Evolutionary conservation across 257 asterid genomes (phyloP).

Genomic region (Craterostigma plantagineum): DNA sequence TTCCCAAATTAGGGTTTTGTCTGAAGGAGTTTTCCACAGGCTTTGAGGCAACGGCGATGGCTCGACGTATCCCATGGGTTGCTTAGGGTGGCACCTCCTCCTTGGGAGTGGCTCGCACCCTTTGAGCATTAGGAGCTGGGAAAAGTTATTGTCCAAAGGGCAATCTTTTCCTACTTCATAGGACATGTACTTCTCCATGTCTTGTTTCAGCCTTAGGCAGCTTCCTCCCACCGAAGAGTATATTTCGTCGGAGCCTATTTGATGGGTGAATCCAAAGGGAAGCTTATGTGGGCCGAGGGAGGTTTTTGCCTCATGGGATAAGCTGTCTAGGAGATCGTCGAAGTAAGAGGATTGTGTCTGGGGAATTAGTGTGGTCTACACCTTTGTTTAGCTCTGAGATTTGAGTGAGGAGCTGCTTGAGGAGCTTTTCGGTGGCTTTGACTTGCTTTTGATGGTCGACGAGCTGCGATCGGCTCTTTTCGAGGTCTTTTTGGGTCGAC

Average conservation of each 20-base stretch:
- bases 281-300: conserved; percentile 22
- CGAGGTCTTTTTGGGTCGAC: too few relatives aligned
- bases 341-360: too few relatives aligned
- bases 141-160: conserved; percentile 56
- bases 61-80: conserved; percentile 24
- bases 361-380: too few relatives aligned
- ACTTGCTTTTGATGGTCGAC: too few relatives aligned
- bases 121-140: conserved; percentile 39
- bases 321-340: too few relatives aligned
- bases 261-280: conserved; percentile 36
- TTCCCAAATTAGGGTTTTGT: conserved; percentile 43
- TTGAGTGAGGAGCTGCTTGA: too few relatives aligned
- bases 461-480: too few relatives aligned
- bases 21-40: conserved; percentile 39
- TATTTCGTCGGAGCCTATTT: conserved; percentile 36
- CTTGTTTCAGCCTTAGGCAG: conserved; percentile 17
- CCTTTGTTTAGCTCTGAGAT: too few relatives aligned
- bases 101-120: conserved; percentile 71
- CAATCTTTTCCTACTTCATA: conserved; percentile 37
- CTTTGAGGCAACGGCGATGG: conserved; percentile 32
- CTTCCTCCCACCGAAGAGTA: conserved; percentile 37
- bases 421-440: too few relatives aligned
- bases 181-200: conserved; percentile 26
- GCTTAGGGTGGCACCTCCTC: conserved; percentile 52
- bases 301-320: too few relatives aligned